Percentiles rank a stretch among this genome's conserved stretches.
phyloP scores from a whole-genome alignment of 2,329 filamentous ascomycete genomes.

The Diaporthe humulicola region DNA sequence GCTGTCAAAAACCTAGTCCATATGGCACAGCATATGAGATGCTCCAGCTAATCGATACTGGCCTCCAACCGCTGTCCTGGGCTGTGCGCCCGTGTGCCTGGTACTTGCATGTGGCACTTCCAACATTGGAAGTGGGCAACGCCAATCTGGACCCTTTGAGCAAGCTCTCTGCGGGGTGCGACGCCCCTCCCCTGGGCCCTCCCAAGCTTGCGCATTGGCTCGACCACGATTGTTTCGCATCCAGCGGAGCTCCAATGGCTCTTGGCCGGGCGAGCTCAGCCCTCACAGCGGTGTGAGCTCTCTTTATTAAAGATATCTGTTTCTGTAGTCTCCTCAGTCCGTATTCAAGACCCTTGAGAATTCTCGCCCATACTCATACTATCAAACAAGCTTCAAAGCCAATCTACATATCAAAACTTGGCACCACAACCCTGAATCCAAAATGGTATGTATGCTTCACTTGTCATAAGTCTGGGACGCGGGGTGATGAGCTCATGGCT shows the following conservation, averaged over 20 bases:
- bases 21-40: not conserved
- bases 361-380: not conserved
- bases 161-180: constrained; percentile 20
- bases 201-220: constrained; percentile 25
- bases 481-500: not conserved
- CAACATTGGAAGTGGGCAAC: constrained; percentile 16
- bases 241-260: constrained; percentile 25
- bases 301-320: not conserved
- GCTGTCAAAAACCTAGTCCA: not conserved
- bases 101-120: constrained; percentile 1
- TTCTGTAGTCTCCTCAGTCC: not conserved
- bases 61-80: not conserved
- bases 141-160: constrained; percentile 19
- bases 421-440: not conserved
- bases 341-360: not conserved
- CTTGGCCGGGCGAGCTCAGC: constrained; percentile 37
- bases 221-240: constrained; percentile 31
- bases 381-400: constrained; percentile 1
- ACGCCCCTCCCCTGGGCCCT: constrained; percentile 12
- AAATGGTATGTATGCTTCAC: constrained; percentile 32
- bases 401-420: not conserved
- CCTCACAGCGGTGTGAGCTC: constrained; percentile 36
- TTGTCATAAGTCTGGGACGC: not conserved
- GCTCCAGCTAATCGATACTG: not conserved
- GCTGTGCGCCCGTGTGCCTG: constrained; percentile 9